phyloP scores from a whole-genome alignment of 371 early-diverging fungal genomes.

The Sporodiniella umbellata region DNA sequence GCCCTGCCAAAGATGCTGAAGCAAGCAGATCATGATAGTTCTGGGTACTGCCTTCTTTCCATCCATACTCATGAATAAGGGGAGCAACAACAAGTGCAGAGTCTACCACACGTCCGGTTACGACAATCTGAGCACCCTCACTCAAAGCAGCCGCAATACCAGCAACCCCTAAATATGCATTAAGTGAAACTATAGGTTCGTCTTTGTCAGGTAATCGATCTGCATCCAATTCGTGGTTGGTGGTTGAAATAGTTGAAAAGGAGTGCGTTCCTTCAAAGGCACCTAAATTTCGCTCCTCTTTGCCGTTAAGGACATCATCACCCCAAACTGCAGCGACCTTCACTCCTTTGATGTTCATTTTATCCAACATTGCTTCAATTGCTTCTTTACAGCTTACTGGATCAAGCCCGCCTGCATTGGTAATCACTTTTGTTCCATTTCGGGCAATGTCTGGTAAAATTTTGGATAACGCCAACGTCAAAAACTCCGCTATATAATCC shows the following conservation, averaged over 20 bases:
- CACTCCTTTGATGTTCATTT: constrained; percentile 42
- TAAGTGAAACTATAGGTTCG: constrained; percentile 56
- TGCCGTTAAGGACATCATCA: constrained; percentile 54
- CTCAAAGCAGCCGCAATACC: constrained; percentile 61
- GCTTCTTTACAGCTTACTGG: constrained; percentile 68
- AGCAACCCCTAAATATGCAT: constrained; percentile 63
- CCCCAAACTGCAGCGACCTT: constrained; percentile 70
- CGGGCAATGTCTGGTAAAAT: constrained; percentile 55
- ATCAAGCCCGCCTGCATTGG: constrained; percentile 75
- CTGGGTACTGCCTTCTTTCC: constrained; percentile 15
- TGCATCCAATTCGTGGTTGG: constrained; percentile 41
- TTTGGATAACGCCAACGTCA: constrained; percentile 50
- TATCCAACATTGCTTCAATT: constrained; percentile 54
- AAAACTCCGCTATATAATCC: constrained; percentile 62
- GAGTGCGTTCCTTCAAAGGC: constrained; percentile 39
- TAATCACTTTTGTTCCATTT: constrained; percentile 64
- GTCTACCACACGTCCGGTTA: constrained; percentile 76
- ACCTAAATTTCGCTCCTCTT: constrained; percentile 23
- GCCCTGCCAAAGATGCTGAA: constrained; percentile 69
- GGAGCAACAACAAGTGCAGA: constrained; percentile 51
- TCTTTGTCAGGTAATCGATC: constrained; percentile 50
- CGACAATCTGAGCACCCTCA: constrained; percentile 65
- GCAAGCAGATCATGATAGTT: constrained; percentile 65
- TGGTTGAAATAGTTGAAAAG: constrained; percentile 46
- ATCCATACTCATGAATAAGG: constrained; percentile 21